These are phyloP conservation scores for Crithidia acanthocephali DNA, from an alignment of 208 protist genomes.

Conservation along the genomic window DNA sequence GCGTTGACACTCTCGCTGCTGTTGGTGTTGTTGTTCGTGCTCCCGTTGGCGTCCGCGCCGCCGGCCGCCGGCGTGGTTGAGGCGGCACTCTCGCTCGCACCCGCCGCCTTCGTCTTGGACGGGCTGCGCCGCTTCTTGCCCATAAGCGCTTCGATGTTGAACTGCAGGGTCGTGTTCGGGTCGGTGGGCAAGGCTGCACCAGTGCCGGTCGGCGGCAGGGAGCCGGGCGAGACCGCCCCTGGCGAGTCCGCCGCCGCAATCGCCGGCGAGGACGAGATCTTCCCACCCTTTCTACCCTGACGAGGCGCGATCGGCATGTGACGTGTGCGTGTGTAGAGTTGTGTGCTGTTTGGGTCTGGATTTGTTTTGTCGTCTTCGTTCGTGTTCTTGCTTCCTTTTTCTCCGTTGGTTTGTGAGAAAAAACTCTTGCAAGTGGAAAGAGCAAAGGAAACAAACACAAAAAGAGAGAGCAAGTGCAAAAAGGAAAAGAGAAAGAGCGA, in stretches of 20 bases:
- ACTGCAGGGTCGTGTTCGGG: constrained; percentile 43
- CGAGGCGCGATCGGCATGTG: constrained; percentile 77
- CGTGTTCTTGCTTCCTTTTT: background rate
- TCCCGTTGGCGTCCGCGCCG: background rate
- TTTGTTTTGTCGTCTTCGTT: background rate
- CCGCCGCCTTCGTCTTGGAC: constrained; percentile 27
- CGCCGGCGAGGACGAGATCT: constrained; percentile 72
- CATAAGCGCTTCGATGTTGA: constrained; percentile 56
- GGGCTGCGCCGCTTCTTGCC: constrained; percentile 42
- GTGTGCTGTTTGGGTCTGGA: background rate
- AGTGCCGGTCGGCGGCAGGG: constrained; percentile 33
- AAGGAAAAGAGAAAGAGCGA: background rate
- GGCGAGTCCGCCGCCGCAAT: constrained; percentile 45
- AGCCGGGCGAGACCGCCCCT: constrained; percentile 60
- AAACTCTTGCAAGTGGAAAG: background rate
- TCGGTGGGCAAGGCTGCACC: constrained; percentile 28
- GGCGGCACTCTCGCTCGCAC: constrained; percentile 5
- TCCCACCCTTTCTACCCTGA: constrained; percentile 88
- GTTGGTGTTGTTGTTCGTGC: constrained; percentile 9
- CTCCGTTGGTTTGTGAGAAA: background rate
- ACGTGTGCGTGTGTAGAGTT: constrained; percentile 17
- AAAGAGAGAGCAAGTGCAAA: background rate
- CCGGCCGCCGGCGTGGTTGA: constrained; percentile 12
- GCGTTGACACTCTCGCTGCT: constrained; percentile 9
- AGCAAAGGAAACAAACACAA: constrained; percentile 8